Base-by-base conservation (phyloP, 768 basidiomycete genomes). In the Flagelloscypha sp. region DNA sequence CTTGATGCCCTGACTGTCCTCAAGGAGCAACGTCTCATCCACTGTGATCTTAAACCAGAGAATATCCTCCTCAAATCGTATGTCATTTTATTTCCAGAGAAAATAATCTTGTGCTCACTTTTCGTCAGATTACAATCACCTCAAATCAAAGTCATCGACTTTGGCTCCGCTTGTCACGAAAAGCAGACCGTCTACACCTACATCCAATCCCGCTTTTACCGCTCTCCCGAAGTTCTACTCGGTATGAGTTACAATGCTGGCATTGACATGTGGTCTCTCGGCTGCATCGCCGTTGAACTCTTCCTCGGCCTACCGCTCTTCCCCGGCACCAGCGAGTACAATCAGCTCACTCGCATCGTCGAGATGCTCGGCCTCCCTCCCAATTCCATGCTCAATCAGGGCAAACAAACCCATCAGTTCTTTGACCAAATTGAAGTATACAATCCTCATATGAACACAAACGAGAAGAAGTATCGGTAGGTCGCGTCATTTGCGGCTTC, bases 131-230 rank as follows among this genome's bases (percentile, higher is more conserved):
- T 99, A 23, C 92, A 94, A 69, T 90, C 93, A 7, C 94, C 94
- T 3, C 84, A 90, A 59, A 97, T 98, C 67, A 98, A 98, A 62
- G 86, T 99, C 35, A 98, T 99, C 54, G 94, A 98, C 64, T 98
- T 98, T 62, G 95, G 95, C 27, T 97, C 93, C 4, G 92, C 95
- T 12, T 99, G 95, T 55, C 93, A 97, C 55, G 95, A 98, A 62
- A 82, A 88, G 49, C 93, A 97, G 60, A 99, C 94, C n/a, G 92
- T 98, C 27, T 99, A 99, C 58, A 99, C 95, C 3, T 99, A 99
- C 62, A 98, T 99, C 55, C 95, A 99, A 54, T 97, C 93, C 7
- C 76, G 95, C 33, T 99, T 99, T 65, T 99, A 99, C 57, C 85
- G 95, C 28, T 94, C 89, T 2, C 95, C 95, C 9, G 95, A 99